phyloP scores from a whole-genome alignment of 495 filamentous ascomycete species.

The Mycothermus thermophilus region DNA sequence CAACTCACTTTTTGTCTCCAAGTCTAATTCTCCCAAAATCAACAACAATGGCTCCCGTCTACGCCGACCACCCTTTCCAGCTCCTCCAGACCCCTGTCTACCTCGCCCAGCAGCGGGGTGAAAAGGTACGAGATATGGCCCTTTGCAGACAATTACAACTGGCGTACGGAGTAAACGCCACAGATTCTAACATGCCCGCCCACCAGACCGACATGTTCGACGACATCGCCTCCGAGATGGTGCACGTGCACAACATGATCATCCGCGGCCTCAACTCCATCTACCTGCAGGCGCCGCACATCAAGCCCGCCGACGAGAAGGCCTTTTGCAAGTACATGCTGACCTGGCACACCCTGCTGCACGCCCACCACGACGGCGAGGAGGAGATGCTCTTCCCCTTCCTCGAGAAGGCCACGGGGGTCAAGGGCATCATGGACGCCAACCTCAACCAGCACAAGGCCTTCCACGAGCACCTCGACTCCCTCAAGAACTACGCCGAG shows the following conservation, averaged over 20 bases:
- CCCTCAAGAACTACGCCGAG: slow-evolving; percentile 21
- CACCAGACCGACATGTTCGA: slow-evolving; percentile 16
- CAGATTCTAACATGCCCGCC: background rate
- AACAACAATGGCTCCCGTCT: slow-evolving; percentile 14
- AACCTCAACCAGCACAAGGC: slow-evolving; percentile 35
- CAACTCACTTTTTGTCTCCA: too few species aligned
- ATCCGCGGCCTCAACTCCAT: slow-evolving; percentile 37
- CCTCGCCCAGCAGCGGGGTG: background rate
- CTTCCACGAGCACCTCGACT: slow-evolving; percentile 26
- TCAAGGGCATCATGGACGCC: slow-evolving; percentile 28
- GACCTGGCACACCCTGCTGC: slow-evolving; percentile 17
- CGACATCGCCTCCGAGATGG: slow-evolving; percentile 28
- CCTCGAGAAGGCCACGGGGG: slow-evolving; percentile 25
- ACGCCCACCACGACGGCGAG: slow-evolving; percentile 32
- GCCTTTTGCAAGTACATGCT: slow-evolving; percentile 26
- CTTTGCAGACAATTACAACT: too few species aligned
- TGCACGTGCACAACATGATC: slow-evolving; percentile 32
- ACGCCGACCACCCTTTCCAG: slow-evolving; percentile 21
- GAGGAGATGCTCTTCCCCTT: slow-evolving; percentile 31
- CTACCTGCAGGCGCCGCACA: slow-evolving; percentile 33
- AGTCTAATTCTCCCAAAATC: background rate
- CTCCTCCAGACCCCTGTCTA: slow-evolving; percentile 9
- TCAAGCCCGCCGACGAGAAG: slow-evolving; percentile 17
- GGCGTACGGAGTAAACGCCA: too few species aligned
- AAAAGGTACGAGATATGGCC: background rate